Percentiles rank a stretch among this genome's conserved stretches.
phyloP scores from a whole-genome alignment of 306 rosid genomes.

The Dryas octopetala region DNA sequence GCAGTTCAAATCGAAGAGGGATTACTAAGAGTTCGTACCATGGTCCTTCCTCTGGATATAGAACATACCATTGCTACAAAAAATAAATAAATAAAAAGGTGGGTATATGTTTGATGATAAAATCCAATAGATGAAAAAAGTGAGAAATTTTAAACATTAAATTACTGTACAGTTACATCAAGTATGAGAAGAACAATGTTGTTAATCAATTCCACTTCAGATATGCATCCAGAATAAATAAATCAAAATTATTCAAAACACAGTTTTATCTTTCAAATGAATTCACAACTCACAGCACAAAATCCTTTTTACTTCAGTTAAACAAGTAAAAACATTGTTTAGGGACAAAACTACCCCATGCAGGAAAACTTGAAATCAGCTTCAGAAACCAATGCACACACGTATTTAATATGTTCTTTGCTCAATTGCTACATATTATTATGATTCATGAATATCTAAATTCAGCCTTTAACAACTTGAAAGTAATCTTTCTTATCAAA shows the following conservation, averaged over 20 bases:
- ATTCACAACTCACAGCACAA: neutral
- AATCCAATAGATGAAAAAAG: neutral
- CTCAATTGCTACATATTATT: neutral
- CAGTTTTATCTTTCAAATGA: neutral
- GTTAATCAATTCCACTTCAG: neutral
- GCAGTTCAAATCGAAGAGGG: constrained; percentile 97
- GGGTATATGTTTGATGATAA: constrained; percentile 25
- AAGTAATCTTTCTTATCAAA: neutral
- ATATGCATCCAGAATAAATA: no score
- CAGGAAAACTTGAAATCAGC: neutral
- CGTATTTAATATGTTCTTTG: neutral
- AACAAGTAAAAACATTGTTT: neutral
- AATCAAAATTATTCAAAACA: neutral
- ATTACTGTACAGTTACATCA: neutral
- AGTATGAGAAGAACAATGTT: neutral
- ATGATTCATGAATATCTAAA: neutral
- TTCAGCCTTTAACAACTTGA: neutral
- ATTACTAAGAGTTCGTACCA: constrained; percentile 94
- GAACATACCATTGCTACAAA: constrained; percentile 88
- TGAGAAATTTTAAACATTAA: neutral
- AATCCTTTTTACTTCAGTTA: no score
- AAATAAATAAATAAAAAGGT: constrained; percentile 11
- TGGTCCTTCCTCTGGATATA: constrained; percentile 82
- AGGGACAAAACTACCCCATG: neutral
- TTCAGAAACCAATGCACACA: neutral